These are phyloP conservation scores for Punctularia strigosozonata DNA, from an alignment of 768 basidiomycete species.

Conservation along the genomic window DNA sequence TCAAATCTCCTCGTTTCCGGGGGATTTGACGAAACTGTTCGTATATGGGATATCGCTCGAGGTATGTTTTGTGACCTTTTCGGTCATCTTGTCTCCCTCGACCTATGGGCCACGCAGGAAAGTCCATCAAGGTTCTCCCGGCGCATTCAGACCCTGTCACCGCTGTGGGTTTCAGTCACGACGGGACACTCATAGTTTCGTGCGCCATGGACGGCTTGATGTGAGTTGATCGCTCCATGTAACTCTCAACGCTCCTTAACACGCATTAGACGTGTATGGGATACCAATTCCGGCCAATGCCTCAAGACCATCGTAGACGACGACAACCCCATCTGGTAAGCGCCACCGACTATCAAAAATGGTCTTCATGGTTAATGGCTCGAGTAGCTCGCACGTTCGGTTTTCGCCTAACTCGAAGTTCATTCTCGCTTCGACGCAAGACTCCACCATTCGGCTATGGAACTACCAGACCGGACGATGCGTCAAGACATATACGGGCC, in stretches of 20 bases:
- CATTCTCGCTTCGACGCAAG: constrained; percentile 84
- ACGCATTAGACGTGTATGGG: constrained; percentile 99
- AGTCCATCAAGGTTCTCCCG: constrained; percentile 76
- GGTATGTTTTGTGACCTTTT: constrained; percentile 30
- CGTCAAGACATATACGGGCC: constrained; percentile 87
- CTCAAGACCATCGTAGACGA: constrained; percentile 95
- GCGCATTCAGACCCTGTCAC: constrained; percentile 98
- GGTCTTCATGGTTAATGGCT: too few species aligned
- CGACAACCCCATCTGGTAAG: constrained; percentile 85
- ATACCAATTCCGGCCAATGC: constrained; percentile 94
- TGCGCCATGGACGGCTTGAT: constrained; percentile 96
- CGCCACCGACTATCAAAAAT: neutral
- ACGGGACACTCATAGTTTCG: constrained; percentile 90
- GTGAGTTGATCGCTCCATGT: constrained; percentile 36
- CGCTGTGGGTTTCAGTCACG: constrained; percentile 86
- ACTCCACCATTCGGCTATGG: constrained; percentile 92
- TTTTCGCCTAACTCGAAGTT: constrained; percentile 92
- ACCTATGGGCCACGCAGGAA: constrained; percentile 34
- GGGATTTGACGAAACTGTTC: constrained; percentile 90
- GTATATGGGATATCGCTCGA: constrained; percentile 92
- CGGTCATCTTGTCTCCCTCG: constrained; percentile 1
- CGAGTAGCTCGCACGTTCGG: constrained; percentile 63
- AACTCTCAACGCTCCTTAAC: too few species aligned
- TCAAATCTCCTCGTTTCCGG: constrained; percentile 89
- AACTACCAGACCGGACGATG: constrained; percentile 85